Evolutionary conservation across 2,329 filamentous ascomycete species (phyloP).

Genomic region (Alternaria novae-zelandiae): DNA sequence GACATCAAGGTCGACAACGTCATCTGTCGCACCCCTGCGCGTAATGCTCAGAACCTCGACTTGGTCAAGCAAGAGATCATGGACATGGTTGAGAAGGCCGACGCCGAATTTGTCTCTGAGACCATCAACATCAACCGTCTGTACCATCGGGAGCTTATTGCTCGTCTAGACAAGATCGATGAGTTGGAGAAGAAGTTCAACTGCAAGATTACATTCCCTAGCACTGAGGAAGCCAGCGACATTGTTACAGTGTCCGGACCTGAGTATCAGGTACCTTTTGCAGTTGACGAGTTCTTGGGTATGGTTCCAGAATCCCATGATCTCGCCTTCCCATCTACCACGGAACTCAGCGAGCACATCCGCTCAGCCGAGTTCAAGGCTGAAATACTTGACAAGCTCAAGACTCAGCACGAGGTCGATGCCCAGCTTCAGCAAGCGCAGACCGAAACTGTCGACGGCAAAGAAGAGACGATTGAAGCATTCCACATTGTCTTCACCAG

Average conservation of each 20-base stretch:
- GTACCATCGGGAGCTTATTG: conserved; percentile 92
- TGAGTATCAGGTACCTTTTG: conserved; percentile 97
- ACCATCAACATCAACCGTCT: conserved; percentile 92
- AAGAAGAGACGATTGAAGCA: conserved; percentile 54
- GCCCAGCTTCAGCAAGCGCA: conserved; percentile 69
- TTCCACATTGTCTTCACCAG: conserved; percentile 75
- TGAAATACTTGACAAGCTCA: conserved; percentile 83
- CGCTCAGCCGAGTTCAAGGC: conserved; percentile 80
- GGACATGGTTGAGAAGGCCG: conserved; percentile 98
- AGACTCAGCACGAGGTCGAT: conserved; percentile 90
- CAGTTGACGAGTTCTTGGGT: conserved; percentile 92
- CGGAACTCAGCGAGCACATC: conserved; percentile 80
- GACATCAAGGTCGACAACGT: conserved; percentile 99
- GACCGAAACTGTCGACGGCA: conserved; percentile 49
- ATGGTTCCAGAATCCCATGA: conserved; percentile 98
- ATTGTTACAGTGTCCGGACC: conserved; percentile 94
- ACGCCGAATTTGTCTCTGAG: conserved; percentile 96
- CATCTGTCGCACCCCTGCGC: conserved; percentile 94
- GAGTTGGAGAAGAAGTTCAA: conserved; percentile 99
- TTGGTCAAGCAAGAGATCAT: conserved; percentile 98
- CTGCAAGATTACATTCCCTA: conserved; percentile 98
- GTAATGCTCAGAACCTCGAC: conserved; percentile 95
- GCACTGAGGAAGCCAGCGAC: conserved; percentile 95
- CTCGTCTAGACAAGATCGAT: conserved; percentile 86
- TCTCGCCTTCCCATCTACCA: conserved; percentile 78